Base-by-base conservation (phyloP, 495 filamentous ascomycete genomes). In the Hypoxylon fragiforme region DNA sequence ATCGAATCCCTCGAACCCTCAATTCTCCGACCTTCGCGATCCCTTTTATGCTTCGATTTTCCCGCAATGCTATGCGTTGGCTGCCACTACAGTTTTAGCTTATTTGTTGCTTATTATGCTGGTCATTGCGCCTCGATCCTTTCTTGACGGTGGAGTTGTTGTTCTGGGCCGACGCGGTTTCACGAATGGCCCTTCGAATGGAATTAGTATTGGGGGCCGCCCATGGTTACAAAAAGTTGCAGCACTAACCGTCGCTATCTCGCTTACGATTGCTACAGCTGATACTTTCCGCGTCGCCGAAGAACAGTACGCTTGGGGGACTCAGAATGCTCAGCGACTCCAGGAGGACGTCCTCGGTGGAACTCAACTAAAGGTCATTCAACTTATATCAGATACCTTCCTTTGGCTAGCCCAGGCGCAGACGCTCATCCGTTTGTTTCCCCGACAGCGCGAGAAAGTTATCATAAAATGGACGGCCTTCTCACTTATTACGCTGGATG, bases 391-490 rank as follows among this genome's bases (percentile, higher is more conserved):
- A 2, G 90, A 95, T 66, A 89, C 92, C 0, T 97, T 96, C 62
- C 80, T 98, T 8, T 98, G 94, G 94, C 83, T 97, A 45, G 94
- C 94, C 1, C 94, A 98, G 71, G 92, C 95, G 0, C 94, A 98
- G 68, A 98, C 94, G 0, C 74, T 98, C 39, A 96, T 98, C 64
- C 85, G 94, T 39, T 75, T 98, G 0, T 98, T 98, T 63, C 95
- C 95, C 13, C 88, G 94, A 19, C 91, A 97, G 63, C 91, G 95
- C 56, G 94, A 98, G 68, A 97, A 97, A 71, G 83, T 97, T 15
- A 88, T 97, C 64, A 98, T 98, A 73, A 97, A 97, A 73, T 98
- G 94, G 94, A 87, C 90, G 7, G 94, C 91, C 1, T 96, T 97
- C 70, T 89, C 87, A 3, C 80, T 98, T 36, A 96, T 98, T 56